Evolutionary conservation across 2,329 filamentous ascomycete genomes (phyloP).

Genomic region (Ilyonectria destructans): DNA sequence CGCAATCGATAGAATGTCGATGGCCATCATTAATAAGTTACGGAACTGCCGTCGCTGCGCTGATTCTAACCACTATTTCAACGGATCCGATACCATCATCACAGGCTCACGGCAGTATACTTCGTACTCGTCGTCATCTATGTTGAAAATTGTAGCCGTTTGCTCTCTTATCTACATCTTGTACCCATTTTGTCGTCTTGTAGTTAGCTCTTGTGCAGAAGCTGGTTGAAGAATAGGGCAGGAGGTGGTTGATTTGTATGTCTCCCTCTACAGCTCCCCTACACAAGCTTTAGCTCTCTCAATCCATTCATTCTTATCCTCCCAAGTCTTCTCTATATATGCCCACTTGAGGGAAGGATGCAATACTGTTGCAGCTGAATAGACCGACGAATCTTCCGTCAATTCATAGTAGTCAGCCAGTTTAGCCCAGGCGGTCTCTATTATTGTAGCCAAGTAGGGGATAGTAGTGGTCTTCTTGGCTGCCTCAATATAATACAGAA

Average conservation of each 20-base stretch:
- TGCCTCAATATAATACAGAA: neutral
- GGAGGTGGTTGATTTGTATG: neutral
- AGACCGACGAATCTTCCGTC: neutral
- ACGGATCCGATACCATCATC: no score
- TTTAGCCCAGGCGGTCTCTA: neutral
- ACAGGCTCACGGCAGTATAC: no score
- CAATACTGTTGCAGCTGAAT: neutral
- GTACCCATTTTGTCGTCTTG: conserved; percentile 2
- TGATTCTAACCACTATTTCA: no score
- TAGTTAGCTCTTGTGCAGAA: neutral
- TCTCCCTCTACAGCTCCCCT: neutral
- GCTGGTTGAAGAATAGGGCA: neutral
- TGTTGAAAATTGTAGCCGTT: no score
- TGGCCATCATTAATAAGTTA: no score
- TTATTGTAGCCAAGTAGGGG: conserved; percentile 1
- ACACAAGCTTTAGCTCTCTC: conserved; percentile 1
- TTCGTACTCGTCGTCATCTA: no score
- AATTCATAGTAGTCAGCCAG: neutral
- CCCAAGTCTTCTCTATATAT: no score
- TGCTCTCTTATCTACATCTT: neutral
- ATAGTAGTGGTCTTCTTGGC: neutral
- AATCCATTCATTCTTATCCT: neutral
- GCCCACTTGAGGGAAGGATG: neutral
- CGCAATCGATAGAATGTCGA: no score
- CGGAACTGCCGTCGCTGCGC: no score